Percentiles rank a stretch among this genome's conserved stretches.
Conservation (phyloP, 148 eudicot genomes). For the Amaranthus palmeri region DNA sequence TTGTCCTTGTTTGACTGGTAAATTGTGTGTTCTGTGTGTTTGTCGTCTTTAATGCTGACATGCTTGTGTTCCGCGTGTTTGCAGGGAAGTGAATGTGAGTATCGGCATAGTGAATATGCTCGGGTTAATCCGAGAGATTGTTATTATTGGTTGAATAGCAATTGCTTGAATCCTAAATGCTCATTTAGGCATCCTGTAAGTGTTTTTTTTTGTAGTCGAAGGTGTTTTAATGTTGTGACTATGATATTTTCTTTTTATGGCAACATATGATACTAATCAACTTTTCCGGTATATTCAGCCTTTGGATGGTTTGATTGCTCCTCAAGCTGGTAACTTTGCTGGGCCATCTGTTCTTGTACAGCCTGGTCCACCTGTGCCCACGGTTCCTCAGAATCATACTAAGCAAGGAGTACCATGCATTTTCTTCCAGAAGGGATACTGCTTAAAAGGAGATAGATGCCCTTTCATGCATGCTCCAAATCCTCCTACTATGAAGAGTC, state of each 20-base stretch:
- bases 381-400: constrained; percentile 35
- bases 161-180: constrained; percentile 83
- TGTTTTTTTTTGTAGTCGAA: not conserved
- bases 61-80: not conserved
- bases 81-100: constrained; percentile 95
- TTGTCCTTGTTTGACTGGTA: not conserved
- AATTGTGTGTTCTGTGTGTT: not conserved
- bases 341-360: constrained; percentile 40
- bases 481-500: constrained; percentile 37
- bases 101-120: constrained; percentile 92
- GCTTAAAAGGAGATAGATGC: constrained; percentile 78
- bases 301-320: constrained; percentile 59
- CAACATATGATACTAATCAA: constrained; percentile 4
- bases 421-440: constrained; percentile 73
- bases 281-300: constrained; percentile 47
- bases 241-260: not conserved
- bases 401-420: constrained; percentile 78
- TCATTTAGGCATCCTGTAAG: constrained; percentile 87
- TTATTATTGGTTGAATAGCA: constrained; percentile 75
- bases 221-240: not conserved
- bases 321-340: constrained; percentile 46
- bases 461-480: constrained; percentile 57
- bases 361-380: constrained; percentile 26
- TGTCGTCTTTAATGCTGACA: constrained; percentile 1
- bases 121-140: constrained; percentile 89